These are phyloP conservation scores for Coemansia sp. DNA, from an alignment of 192 early-diverging fungal genomes.

Conservation along the genomic window DNA sequence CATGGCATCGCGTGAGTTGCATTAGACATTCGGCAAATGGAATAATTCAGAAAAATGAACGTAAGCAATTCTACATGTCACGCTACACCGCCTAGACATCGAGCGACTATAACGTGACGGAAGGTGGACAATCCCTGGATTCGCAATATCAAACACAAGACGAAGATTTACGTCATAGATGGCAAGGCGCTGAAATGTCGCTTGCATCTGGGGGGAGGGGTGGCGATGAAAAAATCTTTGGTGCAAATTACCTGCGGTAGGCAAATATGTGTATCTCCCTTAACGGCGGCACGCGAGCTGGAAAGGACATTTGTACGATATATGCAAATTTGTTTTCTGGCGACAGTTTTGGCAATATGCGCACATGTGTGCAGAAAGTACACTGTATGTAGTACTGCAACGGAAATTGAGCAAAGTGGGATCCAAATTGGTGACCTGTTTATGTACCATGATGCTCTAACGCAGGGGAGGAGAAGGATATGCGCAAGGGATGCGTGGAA, in stretches of 20 bases:
- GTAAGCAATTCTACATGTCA: neutral
- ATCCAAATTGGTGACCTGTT: neutral
- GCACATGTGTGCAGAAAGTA: conserved; percentile 2
- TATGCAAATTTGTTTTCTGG: neutral
- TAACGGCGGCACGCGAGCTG: neutral
- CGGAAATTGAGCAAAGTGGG: neutral
- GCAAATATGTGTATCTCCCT: neutral
- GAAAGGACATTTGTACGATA: no score
- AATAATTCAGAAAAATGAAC: neutral
- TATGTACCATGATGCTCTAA: neutral
- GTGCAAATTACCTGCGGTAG: neutral
- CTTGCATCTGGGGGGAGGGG: no score
- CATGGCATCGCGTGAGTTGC: conserved; percentile 2
- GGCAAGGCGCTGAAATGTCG: neutral
- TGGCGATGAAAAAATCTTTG: neutral
- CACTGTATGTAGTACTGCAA: neutral
- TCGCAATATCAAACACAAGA: neutral
- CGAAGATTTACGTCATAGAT: neutral
- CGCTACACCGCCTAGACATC: neutral
- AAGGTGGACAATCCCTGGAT: neutral
- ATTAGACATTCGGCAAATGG: neutral
- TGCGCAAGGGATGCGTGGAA: neutral
- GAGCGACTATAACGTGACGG: neutral
- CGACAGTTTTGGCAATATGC: neutral
- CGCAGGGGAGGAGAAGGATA: neutral